Conservation (phyloP, 2,329 filamentous ascomycete species). For the Fulvia fulva region DNA sequence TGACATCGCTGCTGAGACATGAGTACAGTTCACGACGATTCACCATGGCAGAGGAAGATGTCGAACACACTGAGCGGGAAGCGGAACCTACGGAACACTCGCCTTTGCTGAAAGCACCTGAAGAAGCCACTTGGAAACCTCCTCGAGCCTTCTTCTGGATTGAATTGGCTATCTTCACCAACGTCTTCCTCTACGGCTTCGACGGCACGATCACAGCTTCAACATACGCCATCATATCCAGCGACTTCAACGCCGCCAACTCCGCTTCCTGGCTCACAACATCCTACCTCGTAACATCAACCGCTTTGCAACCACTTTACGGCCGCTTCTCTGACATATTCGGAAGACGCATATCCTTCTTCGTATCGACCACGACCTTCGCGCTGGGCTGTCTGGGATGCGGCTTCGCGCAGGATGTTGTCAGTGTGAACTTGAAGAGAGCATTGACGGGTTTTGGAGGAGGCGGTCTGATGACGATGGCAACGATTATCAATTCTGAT, state of each 20-base stretch:
- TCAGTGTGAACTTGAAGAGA: slow-evolving; percentile 29
- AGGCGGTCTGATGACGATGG: slow-evolving; percentile 33
- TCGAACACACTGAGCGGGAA: background rate
- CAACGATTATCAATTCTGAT: slow-evolving; percentile 52
- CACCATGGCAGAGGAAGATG: background rate
- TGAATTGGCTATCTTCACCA: slow-evolving; percentile 21
- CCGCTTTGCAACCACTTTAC: slow-evolving; percentile 62
- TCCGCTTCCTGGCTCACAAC: slow-evolving; percentile 48
- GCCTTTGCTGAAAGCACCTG: slow-evolving; percentile 17
- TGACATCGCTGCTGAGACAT: background rate
- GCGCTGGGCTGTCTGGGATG: slow-evolving; percentile 32
- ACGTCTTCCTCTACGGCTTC: slow-evolving; percentile 22
- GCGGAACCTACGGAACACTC: slow-evolving; percentile 6
- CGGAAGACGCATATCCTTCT: slow-evolving; percentile 47
- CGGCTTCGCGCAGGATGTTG: slow-evolving; percentile 26
- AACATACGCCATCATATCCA: slow-evolving; percentile 29
- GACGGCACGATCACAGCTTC: slow-evolving; percentile 22
- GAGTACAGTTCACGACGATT: background rate
- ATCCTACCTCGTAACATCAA: slow-evolving; percentile 53
- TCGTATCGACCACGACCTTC: slow-evolving; percentile 31
- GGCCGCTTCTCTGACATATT: slow-evolving; percentile 41
- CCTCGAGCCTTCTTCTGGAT: slow-evolving; percentile 21
- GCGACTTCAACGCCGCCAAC: slow-evolving; percentile 42
- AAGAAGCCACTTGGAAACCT: slow-evolving; percentile 20
- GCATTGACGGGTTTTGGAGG: slow-evolving; percentile 32